Conservation (phyloP, 2,329 filamentous ascomycete species). For the Didymella sp. region DNA sequence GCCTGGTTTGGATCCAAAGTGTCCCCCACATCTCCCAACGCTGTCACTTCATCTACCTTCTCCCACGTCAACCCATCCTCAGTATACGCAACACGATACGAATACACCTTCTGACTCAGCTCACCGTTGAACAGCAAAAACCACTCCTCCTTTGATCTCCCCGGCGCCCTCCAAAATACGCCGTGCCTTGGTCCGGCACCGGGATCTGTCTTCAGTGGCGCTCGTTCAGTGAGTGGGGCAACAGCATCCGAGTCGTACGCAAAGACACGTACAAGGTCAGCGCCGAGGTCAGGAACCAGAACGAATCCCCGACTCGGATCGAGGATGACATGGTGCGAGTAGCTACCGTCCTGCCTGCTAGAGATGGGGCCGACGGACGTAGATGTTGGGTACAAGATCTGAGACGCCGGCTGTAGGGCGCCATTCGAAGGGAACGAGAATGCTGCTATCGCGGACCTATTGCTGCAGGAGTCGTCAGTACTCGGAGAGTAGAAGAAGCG, state of each 20-base stretch:
- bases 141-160: background rate
- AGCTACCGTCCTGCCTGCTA: slow-evolving; percentile 44
- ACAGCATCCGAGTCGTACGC: slow-evolving; percentile 52
- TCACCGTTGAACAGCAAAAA: slow-evolving; percentile 27
- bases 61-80: slow-evolving; percentile 13
- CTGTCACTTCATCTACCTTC: slow-evolving; percentile 2
- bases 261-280: slow-evolving; percentile 67
- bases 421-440: slow-evolving; percentile 15
- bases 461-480: slow-evolving; percentile 6
- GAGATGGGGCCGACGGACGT: slow-evolving; percentile 12
- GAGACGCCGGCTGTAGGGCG: slow-evolving; percentile 1
- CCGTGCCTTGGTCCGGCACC: slow-evolving; percentile 70
- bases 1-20: slow-evolving; percentile 13
- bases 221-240: slow-evolving; percentile 54
- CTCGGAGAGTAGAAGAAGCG: background rate
- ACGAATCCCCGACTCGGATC: slow-evolving; percentile 68
- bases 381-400: slow-evolving; percentile 18
- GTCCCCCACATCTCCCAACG: slow-evolving; percentile 11
- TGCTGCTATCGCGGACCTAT: slow-evolving; percentile 19
- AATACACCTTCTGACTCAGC: slow-evolving; percentile 23
- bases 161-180: slow-evolving; percentile 56
- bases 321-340: slow-evolving; percentile 62
- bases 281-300: slow-evolving; percentile 69
- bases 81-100: slow-evolving; percentile 17
- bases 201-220: slow-evolving; percentile 53